Base-by-base conservation (phyloP, 106 monocot genomes). In the Vanilla planifolia region DNA sequence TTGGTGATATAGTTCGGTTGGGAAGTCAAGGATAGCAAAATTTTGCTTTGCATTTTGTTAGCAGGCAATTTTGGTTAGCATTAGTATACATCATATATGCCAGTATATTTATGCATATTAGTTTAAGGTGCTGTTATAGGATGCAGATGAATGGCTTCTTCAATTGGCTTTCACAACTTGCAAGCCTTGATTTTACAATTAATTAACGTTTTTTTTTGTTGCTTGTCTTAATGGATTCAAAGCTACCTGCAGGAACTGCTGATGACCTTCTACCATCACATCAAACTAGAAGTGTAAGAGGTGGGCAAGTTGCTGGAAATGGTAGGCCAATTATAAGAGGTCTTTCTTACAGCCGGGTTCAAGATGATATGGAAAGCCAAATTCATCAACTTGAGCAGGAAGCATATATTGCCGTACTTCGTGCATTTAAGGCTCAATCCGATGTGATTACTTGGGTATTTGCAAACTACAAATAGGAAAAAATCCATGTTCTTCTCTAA, bases 361-460 rank as follows among this genome's bases (percentile, higher is more conserved):
- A 80, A 11, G 75, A 48, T 71, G 85, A 92, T 55, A 99, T 99
- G 92, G 98, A 99, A 60, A 55, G 46, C 33, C 92, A 85, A 78
- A 99, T 99, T 19, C 98, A 99, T 71, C 75, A 59, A 44, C 81
- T 99, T 37, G 98, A 99, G 52, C 88, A 85, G 68, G 98, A 99
- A 56, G 98, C 98, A 48, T 99, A 99, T 26, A 75, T 72, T 59
- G 77, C 88, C 21, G 92, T 99, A 82, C 85, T 99, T 57, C 70
- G 88, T 13, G 98, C 98, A 62, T 99, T 99, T 59, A 92, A 92
- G 67, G 98, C 92, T 47, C 98, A 99, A 59, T 92, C 98, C 59
- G 98, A 99, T 78, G 92, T 88, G 10, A 92, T 99, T 51, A 88
- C 88, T 65, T 99, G 98, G 98, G 98, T 99, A 80, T 43, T 28